These are phyloP conservation scores for Lachnellula suecica DNA, from an alignment of 2,329 filamentous ascomycete species.

Conservation along the genomic window DNA sequence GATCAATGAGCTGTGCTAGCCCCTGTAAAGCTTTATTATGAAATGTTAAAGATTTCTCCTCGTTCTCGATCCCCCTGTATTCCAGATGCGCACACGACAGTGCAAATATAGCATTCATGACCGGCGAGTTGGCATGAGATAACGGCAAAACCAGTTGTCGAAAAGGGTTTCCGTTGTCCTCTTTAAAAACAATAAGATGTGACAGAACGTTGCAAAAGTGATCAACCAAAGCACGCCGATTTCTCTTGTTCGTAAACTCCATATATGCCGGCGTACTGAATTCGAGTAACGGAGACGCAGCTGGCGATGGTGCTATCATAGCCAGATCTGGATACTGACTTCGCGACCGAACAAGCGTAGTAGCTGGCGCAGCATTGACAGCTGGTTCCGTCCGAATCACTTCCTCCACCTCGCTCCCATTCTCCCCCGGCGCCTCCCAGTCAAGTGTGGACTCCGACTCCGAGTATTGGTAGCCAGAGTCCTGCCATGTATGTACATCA, in stretches of 20 bases:
- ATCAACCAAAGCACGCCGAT: slow-evolving; percentile 55
- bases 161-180: slow-evolving; percentile 62
- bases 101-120: slow-evolving; percentile 84
- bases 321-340: slow-evolving; percentile 33
- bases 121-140: slow-evolving; percentile 51
- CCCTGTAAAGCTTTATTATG: slow-evolving; percentile 60
- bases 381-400: slow-evolving; percentile 18
- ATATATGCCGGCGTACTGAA: slow-evolving; percentile 53
- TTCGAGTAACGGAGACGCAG: slow-evolving; percentile 40
- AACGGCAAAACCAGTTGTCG: slow-evolving; percentile 62
- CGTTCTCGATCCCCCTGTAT: slow-evolving; percentile 53
- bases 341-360: slow-evolving; percentile 20
- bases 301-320: slow-evolving; percentile 29
- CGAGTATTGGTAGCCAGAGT: slow-evolving; percentile 20
- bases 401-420: slow-evolving; percentile 26
- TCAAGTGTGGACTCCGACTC: slow-evolving; percentile 18
- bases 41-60: slow-evolving; percentile 57
- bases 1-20: slow-evolving; percentile 55
- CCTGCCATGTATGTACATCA: slow-evolving; percentile 23
- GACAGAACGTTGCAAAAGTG: slow-evolving; percentile 65
- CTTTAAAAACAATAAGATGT: slow-evolving; percentile 63
- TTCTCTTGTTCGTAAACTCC: slow-evolving; percentile 55
- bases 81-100: slow-evolving; percentile 82
- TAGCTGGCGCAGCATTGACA: slow-evolving; percentile 1
- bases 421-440: slow-evolving; percentile 20